Evolutionary conservation across 495 filamentous ascomycete genomes (phyloP), one percentile per base, ranked within the genome.

Genomic region (Aspergillus kassunensis): DNA sequence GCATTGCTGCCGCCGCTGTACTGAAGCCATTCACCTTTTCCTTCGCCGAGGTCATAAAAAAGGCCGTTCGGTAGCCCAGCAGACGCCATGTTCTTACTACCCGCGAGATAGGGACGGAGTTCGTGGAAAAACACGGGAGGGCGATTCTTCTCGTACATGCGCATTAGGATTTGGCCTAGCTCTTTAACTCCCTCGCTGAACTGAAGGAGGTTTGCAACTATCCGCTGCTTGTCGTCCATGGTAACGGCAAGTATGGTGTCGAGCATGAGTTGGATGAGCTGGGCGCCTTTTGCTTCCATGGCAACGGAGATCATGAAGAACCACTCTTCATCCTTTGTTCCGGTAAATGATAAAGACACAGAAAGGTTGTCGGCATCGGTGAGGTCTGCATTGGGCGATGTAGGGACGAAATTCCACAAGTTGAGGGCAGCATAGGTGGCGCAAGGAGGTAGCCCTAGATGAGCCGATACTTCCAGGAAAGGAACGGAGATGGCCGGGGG

Each of bases 281-380:
- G 86, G 4, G 81, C 92, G 25, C 90, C 92, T 43, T 88, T 83
- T 49, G 92, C 92, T 74, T 98, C 93, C 59, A 98, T 93, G 44
- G 92, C 93, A 3, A 96, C 88, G 0, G 91, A 96, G 36, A 97
- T 81, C 11, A 97, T 78, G 63, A 96, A 95, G 66, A 98, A 98
- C 93, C 93, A 97, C 46, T 92, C 92, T 66, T 98, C 93, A 58
- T 98, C 93, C 33, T 91, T 77, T 10, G 89, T 88, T 18, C 89
- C 93, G 12, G 95, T 97, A 63, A 96, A 95, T 7, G 93, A 96
- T 39, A 79, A 75, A 49, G 93, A 73, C 1, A 88, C 86, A 15
- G 84, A 82, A 36, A 98, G 75, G 55, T 96, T 95, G 52, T 95
- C 85, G 16, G 95, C 80, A 42, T 84, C 79, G 54, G 95, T 89